Evolutionary conservation across 495 filamentous ascomycete species (phyloP), one percentile per base, ranked within the genome.

Genomic region (Neurospora terricola): DNA sequence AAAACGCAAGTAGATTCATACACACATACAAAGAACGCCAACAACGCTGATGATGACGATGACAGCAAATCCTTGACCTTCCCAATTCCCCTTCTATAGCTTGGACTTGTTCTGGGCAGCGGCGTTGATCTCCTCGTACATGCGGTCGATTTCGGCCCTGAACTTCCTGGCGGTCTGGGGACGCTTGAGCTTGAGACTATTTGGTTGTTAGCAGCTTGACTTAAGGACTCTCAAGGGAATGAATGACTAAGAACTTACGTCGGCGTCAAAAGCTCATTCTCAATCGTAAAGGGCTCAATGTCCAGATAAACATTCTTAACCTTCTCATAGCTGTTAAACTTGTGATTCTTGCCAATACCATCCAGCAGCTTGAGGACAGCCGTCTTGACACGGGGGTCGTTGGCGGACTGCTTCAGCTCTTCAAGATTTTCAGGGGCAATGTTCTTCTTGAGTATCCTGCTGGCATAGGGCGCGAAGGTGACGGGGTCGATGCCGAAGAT

Each of bases 251-350:
- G 72, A 36, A 92, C 93, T 88, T 87, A 98, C 94, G 96, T 99
- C 16, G 96, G 96, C 18, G 96, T 99, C 81, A 99, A 80, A 36
- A 98, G 85, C 83, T 96, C 91, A 79, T 99, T 98, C 75, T 98
- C 96, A 75, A 98, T 90, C 10, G 90, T 92, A 78, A 99, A 98
- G 7, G 96, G 96, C 70, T 99, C 96, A 23, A 97, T 71, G 78
- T 91, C 89, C 70, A 99, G 82, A 73, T 91, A 83, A 73, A 89
- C 87, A 75, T 91, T 92, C 78, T 86, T 88, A 27, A 98, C 91
- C 70, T 89, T 86, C 87, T 99, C 96, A 76, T 91, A 99, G 43
- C 90, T 91, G 72, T 95, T 94, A 79, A 98, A 93, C 83, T 93
- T 94, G 74, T 92, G 90, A 82, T 90, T 91, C 86, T 89, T 92